Evolutionary conservation across 2,329 filamentous ascomycete species (phyloP), one percentile per base, ranked within the genome.

Genomic region (Phyllosticta citribraziliensis): DNA sequence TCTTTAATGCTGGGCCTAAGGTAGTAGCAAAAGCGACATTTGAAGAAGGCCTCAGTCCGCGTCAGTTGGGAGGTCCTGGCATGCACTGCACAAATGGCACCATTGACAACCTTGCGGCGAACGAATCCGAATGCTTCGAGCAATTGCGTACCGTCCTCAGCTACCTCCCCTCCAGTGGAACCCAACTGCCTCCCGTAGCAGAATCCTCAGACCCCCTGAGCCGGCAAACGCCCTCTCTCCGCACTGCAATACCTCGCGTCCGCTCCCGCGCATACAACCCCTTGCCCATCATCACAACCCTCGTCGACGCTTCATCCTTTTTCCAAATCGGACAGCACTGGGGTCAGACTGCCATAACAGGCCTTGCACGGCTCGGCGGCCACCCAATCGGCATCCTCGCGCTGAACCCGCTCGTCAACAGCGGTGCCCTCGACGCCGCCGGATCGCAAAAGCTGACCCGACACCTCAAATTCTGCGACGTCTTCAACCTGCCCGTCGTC

Each of bases 41-140:
- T 64, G 84, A 87, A 67, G 84, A 87, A 72, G 84, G 79, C 0
- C 70, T 87, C 2, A 79, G 75, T 3, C 80, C 85, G 55, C 78
- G 78, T 12, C 82, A 86, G 64, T 74, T 87, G 0, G 84, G 84
- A 2, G 84, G 84, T 0, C 82, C 84, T 0, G 73, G 72, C 20
- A 80, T 87, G 70, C 84, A 87, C 67, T 85, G 83, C 65, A 82
- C 81, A 0, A 87, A 87, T 62, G 84, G 84, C 0, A 87, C 84
- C 0, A 85, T 87, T 56, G 84, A 87, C 63, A 87, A 87, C 58
- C 73, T 86, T 2, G 84, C 84, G 0, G 74, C 77, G 3, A 79
- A 84, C 63, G 84, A 87, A 68, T 75, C 75, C n/a, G 82, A 80
- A 50, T 85, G 83, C 63, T 86, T 85, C 63, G 79, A 82, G 65